A percentile compares a stretch with the other conserved stretches of the same genome.
Conservation (phyloP, 306 rosid species). For the Dalbergia oliveri region DNA sequence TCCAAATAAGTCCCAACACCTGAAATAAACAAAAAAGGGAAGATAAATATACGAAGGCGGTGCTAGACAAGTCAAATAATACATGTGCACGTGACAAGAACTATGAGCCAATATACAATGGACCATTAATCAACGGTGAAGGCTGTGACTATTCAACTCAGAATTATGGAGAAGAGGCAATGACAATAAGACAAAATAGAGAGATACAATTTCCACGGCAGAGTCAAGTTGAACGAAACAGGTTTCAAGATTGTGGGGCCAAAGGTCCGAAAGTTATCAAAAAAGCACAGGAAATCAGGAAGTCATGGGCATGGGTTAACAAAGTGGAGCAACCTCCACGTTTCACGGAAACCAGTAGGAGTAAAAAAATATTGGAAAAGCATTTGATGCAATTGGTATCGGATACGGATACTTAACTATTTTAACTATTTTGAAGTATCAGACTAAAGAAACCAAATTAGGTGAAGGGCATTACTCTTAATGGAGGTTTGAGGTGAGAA, state of each 20-base stretch:
- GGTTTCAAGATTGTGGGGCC: slow-evolving; percentile 25
- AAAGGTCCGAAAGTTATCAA: slow-evolving; percentile 25
- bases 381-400: too few relatives aligned
- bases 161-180: neutral
- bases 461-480: neutral
- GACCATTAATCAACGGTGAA: neutral
- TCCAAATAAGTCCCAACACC: slow-evolving; percentile 1
- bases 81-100: slow-evolving; percentile 20
- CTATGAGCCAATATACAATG: neutral
- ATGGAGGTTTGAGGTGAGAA: neutral
- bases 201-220: neutral
- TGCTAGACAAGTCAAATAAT: slow-evolving; percentile 7
- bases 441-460: neutral
- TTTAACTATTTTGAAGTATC: too few relatives aligned
- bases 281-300: neutral
- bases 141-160: neutral
- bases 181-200: slow-evolving; percentile 12
- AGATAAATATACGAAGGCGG: neutral
- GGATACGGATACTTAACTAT: too few relatives aligned
- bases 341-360: too few relatives aligned
- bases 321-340: neutral
- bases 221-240: neutral
- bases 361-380: too few relatives aligned
- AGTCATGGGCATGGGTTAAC: slow-evolving; percentile 36
- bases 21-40: slow-evolving; percentile 12